Evolutionary conservation across 306 rosid species (phyloP).

Genomic region (Dalbergia oliveri): DNA sequence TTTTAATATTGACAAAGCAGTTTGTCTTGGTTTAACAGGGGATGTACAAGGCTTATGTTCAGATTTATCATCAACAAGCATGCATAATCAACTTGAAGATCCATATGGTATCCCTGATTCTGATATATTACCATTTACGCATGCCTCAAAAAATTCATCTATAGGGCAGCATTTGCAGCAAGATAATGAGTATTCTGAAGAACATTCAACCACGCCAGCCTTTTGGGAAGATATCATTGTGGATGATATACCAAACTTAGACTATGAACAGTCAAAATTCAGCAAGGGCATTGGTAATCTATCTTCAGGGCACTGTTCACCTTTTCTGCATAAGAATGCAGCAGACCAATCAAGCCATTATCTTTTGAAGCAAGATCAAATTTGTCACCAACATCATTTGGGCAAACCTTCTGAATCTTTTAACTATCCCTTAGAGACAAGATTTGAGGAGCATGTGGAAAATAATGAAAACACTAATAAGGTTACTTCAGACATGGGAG

Average conservation of each 20-base stretch:
- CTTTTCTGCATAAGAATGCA: conserved; percentile 43
- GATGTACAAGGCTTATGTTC: conserved; percentile 50
- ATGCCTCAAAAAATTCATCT: conserved; percentile 39
- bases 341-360: conserved; percentile 43
- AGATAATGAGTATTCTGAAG: conserved; percentile 44
- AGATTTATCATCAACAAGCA: conserved; percentile 49
- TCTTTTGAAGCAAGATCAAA: conserved; percentile 49
- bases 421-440: conserved; percentile 33
- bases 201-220: conserved; percentile 51
- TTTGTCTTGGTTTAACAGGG: conserved; percentile 34
- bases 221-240: conserved; percentile 56
- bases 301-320: conserved; percentile 39
- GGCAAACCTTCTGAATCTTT: conserved; percentile 36
- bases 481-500: conserved; percentile 55
- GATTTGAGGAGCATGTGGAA: conserved; percentile 42
- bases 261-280: conserved; percentile 35
- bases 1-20: conserved; percentile 38
- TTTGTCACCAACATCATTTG: conserved; percentile 41
- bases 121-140: conserved; percentile 25
- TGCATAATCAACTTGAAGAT: conserved; percentile 46
- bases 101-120: conserved; percentile 41
- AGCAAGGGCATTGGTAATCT: conserved; percentile 33
- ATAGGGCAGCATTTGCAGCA: conserved; percentile 43
- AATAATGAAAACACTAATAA: conserved; percentile 42
- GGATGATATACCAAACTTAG: conserved; percentile 49